Conservation (phyloP, 2,329 filamentous ascomycete species). For the Aspergillus intermedius region DNA sequence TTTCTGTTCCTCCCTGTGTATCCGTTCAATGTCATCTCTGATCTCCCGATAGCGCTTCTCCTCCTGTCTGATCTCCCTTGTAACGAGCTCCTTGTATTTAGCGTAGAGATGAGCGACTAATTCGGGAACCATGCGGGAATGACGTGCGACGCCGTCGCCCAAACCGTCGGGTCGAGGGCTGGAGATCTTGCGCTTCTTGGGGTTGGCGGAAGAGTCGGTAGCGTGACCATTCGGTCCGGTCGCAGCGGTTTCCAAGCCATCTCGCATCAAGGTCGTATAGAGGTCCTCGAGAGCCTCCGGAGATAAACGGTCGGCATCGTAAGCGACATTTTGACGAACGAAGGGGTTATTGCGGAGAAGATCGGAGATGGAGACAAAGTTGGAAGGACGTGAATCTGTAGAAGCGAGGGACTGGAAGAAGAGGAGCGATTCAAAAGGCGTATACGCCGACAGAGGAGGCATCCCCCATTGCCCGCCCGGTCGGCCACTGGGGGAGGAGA, state of each 20-base stretch:
- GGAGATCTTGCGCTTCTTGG: constrained; percentile 68
- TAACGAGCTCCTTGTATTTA: constrained; percentile 62
- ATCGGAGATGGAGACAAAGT: constrained; percentile 67
- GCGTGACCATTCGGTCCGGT: constrained; percentile 26
- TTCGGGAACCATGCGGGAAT: constrained; percentile 61
- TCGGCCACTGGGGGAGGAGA: constrained; percentile 30
- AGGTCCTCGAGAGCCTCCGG: constrained; percentile 72
- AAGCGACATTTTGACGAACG: constrained; percentile 63
- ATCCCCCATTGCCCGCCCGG: constrained; percentile 45
- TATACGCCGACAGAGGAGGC: constrained; percentile 61
- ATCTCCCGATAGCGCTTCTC: constrained; percentile 61
- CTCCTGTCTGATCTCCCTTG: constrained; percentile 66
- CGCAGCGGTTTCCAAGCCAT: constrained; percentile 55
- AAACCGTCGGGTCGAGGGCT: constrained; percentile 59
- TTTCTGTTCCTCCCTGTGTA: constrained; percentile 54
- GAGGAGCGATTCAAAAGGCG: constrained; percentile 76
- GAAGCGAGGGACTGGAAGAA: constrained; percentile 72
- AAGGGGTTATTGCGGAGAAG: constrained; percentile 66
- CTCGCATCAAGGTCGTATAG: constrained; percentile 68
- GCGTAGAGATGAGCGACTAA: constrained; percentile 69
- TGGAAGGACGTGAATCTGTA: constrained; percentile 58
- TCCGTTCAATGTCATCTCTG: constrained; percentile 60
- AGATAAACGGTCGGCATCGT: constrained; percentile 66
- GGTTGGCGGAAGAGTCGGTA: constrained; percentile 35
- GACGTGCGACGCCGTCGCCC: constrained; percentile 56